These are phyloP conservation scores for Colletotrichum musae DNA, from an alignment of 2,329 filamentous ascomycete genomes.

Conservation along the genomic window DNA sequence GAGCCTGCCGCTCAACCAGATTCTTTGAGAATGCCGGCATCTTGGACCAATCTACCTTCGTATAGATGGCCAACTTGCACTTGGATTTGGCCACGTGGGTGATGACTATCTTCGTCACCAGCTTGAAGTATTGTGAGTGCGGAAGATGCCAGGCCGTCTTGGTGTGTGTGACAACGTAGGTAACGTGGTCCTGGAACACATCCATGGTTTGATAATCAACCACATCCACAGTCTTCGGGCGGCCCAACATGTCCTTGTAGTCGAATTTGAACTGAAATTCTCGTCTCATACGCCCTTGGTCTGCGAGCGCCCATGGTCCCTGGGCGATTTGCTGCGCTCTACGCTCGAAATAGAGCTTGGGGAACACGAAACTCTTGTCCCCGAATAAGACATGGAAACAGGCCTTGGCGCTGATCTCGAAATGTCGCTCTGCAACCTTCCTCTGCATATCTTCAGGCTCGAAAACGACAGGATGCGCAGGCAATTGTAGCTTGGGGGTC, in stretches of 20 bases:
- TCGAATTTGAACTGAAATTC: conserved; percentile 87
- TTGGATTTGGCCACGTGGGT: conserved; percentile 93
- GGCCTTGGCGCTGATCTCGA: conserved; percentile 92
- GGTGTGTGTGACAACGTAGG: conserved; percentile 74
- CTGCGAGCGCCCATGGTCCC: conserved; percentile 83
- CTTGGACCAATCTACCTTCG: conserved; percentile 88
- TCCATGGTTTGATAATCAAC: conserved; percentile 91
- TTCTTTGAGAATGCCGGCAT: conserved; percentile 73
- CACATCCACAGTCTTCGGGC: conserved; percentile 73
- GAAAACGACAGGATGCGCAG: conserved; percentile 84
- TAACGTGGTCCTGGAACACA: conserved; percentile 81
- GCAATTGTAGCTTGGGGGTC: conserved; percentile 82
- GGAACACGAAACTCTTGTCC: conserved; percentile 95
- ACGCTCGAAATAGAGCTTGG: conserved; percentile 88
- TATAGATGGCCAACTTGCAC: conserved; percentile 91
- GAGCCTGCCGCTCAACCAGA: conserved; percentile 78
- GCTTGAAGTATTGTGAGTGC: conserved; percentile 81
- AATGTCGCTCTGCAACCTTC: conserved; percentile 83
- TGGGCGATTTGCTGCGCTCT: conserved; percentile 85
- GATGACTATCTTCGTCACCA: conserved; percentile 93
- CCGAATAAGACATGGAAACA: conserved; percentile 97
- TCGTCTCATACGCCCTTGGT: conserved; percentile 79
- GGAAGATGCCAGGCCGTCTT: conserved; percentile 88
- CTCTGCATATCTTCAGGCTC: conserved; percentile 86
- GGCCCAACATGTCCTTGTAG: conserved; percentile 75